A percentile compares a stretch with the other conserved stretches of the same genome.
These are phyloP conservation scores for Hirschioporus abietinus DNA, from an alignment of 768 basidiomycete species.

Conservation along the genomic window DNA sequence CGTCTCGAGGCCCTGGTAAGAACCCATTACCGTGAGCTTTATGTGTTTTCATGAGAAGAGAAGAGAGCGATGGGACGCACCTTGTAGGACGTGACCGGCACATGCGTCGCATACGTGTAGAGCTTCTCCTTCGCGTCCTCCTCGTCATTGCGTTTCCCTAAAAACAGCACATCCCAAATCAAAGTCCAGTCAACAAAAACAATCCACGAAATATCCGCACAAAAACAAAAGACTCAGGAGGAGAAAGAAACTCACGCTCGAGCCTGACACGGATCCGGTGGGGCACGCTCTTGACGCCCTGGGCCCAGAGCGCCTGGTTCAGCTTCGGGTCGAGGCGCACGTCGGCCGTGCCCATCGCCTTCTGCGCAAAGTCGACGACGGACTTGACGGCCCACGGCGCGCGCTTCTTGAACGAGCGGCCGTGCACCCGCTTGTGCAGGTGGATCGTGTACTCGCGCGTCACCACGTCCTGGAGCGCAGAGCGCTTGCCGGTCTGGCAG, in stretches of 20 bases:
- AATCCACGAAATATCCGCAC: neutral
- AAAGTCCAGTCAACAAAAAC: neutral
- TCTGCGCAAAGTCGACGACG: constrained; percentile 84
- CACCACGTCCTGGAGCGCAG: constrained; percentile 96
- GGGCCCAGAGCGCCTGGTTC: constrained; percentile 93
- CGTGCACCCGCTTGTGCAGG: constrained; percentile 91
- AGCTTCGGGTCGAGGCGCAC: constrained; percentile 93
- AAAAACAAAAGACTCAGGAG: neutral
- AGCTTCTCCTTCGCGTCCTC: constrained; percentile 99
- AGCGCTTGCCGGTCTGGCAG: constrained; percentile 90
- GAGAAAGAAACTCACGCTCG: constrained; percentile 69
- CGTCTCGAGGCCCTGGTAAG: constrained; percentile 74
- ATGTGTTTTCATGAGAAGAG: constrained; percentile 7
- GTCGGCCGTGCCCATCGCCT: constrained; percentile 93
- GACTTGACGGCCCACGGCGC: constrained; percentile 97
- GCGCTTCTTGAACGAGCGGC: constrained; percentile 94
- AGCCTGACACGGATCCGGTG: constrained; percentile 90
- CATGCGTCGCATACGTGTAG: constrained; percentile 83
- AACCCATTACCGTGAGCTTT: constrained; percentile 12
- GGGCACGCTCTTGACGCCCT: constrained; percentile 91
- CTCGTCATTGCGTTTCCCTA: constrained; percentile 98
- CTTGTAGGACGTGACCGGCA: constrained; percentile 81
- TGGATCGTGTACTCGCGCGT: constrained; percentile 99
- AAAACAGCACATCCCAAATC: constrained; percentile 10
- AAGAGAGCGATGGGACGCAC: constrained; percentile 35